These are phyloP conservation scores for Elaeis oleifera DNA, from an alignment of 202 grass and related monocot genomes.

Conservation along the genomic window DNA sequence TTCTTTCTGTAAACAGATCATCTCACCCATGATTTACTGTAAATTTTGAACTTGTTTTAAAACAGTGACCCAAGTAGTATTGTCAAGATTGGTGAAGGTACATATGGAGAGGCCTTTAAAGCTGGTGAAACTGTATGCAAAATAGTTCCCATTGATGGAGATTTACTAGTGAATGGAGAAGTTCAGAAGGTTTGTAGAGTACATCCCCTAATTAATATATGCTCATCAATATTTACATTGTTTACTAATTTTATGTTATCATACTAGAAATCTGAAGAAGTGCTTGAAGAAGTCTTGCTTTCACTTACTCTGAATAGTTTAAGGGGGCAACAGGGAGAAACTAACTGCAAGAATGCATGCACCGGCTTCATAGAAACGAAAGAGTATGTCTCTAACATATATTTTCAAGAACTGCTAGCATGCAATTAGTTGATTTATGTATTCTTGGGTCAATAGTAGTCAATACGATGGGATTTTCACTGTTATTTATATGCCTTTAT, in stretches of 20 bases:
- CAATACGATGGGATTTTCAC: no score
- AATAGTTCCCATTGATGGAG: slow-evolving; percentile 85
- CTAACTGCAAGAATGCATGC: slow-evolving; percentile 44
- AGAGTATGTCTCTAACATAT: slow-evolving; percentile 38
- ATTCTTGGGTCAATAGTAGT: no score
- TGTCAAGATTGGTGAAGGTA: slow-evolving; percentile 83
- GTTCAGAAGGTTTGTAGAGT: slow-evolving; percentile 67
- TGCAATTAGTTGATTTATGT: no score
- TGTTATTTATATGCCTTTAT: neutral
- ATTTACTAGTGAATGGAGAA: slow-evolving; percentile 74
- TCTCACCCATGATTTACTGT: no score
- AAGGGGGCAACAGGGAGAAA: slow-evolving; percentile 22
- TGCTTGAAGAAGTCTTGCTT: slow-evolving; percentile 92
- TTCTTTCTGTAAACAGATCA: no score
- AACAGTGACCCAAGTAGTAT: slow-evolving; percentile 49
- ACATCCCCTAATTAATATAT: slow-evolving; percentile 10
- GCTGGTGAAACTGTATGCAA: slow-evolving; percentile 77
- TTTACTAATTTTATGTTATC: slow-evolving; percentile 21
- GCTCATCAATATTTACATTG: slow-evolving; percentile 6
- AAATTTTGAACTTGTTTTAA: no score
- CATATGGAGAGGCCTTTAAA: slow-evolving; percentile 82
- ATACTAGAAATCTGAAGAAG: slow-evolving; percentile 76
- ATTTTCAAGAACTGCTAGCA: neutral
- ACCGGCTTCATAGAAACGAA: slow-evolving; percentile 88
- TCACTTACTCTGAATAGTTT: slow-evolving; percentile 85